phyloP scores from a whole-genome alignment of 352 stramenopile species.

The Phytophthora ramorum region DNA sequence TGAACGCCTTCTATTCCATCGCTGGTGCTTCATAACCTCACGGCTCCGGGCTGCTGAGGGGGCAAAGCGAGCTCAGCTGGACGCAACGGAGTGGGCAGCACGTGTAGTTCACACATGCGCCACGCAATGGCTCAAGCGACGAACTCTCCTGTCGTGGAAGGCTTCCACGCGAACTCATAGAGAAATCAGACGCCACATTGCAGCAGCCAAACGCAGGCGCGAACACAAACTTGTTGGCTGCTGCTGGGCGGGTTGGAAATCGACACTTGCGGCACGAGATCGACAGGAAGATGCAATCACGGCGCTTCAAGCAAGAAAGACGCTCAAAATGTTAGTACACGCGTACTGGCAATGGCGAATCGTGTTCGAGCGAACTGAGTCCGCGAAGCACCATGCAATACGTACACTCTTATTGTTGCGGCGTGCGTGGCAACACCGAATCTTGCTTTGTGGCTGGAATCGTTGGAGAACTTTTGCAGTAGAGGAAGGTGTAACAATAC shows the following conservation, averaged over 20 bases:
- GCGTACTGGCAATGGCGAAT: conserved; percentile 24
- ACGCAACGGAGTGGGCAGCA: conserved; percentile 20
- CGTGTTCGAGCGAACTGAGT: not conserved
- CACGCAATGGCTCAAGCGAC: conserved; percentile 22
- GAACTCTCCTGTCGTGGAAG: conserved; percentile 18
- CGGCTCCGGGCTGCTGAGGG: conserved; percentile 2
- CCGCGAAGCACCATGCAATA: conserved; percentile 16
- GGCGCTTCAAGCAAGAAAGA: not conserved
- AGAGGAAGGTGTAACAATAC: conserved; percentile 5
- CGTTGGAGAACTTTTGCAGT: conserved; percentile 15
- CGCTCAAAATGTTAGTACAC: conserved; percentile 9
- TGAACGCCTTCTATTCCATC: conserved; percentile 4
- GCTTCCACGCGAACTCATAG: not conserved
- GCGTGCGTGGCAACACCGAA: conserved; percentile 14
- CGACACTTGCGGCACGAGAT: conserved; percentile 2
- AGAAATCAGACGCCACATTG: conserved; percentile 3
- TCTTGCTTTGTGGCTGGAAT: conserved; percentile 12
- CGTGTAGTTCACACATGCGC: conserved; percentile 14
- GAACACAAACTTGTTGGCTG: conserved; percentile 7
- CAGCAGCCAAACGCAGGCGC: conserved; percentile 4
- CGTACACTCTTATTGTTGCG: conserved; percentile 6
- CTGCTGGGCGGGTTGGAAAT: conserved; percentile 24
- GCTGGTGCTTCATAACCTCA: conserved; percentile 4
- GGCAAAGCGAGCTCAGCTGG: conserved; percentile 4
- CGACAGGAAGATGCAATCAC: conserved; percentile 7